These are phyloP conservation scores for Hibiscus mutabilis DNA, from an alignment of 345 rosid species.

Conservation along the genomic window DNA sequence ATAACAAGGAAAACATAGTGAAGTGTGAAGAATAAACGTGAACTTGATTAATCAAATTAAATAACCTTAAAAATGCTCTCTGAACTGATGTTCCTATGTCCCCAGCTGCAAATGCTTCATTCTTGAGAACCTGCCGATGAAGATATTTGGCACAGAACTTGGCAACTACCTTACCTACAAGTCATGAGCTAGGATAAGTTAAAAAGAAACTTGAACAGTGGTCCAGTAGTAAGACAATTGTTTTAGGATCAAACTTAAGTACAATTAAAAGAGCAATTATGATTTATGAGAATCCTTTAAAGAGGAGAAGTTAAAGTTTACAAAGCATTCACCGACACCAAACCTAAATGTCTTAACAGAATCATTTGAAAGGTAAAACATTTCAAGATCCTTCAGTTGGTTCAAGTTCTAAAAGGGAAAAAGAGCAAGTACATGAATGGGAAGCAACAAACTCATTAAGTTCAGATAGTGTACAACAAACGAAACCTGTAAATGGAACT, in stretches of 20 bases:
- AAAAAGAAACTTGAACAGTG: not conserved
- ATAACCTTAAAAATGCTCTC: constrained; percentile 77
- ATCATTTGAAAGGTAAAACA: not conserved
- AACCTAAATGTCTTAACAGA: not conserved
- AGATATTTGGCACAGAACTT: constrained; percentile 90
- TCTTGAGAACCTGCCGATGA: constrained; percentile 71
- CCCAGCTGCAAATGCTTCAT: constrained; percentile 64
- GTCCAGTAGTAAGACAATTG: not conserved
- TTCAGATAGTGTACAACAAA: not conserved
- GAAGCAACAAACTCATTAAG: not conserved
- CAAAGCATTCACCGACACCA: not conserved
- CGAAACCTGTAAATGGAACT: not conserved
- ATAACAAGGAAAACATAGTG: not conserved
- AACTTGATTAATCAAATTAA: not conserved
- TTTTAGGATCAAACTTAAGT: too few species aligned
- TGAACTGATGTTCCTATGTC: constrained; percentile 63
- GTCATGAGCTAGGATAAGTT: not conserved
- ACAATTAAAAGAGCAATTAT: not conserved
- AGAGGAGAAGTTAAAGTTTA: not conserved
- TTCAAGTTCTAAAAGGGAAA: not conserved
- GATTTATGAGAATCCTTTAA: not conserved
- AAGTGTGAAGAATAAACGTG: not conserved
- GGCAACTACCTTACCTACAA: constrained; percentile 85
- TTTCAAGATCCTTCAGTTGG: not conserved
- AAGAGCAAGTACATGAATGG: not conserved